Evolutionary conservation across 129 eudicot species (phyloP), one percentile per base, ranked within the genome.

Genomic region (Oenanthe sinensis): DNA sequence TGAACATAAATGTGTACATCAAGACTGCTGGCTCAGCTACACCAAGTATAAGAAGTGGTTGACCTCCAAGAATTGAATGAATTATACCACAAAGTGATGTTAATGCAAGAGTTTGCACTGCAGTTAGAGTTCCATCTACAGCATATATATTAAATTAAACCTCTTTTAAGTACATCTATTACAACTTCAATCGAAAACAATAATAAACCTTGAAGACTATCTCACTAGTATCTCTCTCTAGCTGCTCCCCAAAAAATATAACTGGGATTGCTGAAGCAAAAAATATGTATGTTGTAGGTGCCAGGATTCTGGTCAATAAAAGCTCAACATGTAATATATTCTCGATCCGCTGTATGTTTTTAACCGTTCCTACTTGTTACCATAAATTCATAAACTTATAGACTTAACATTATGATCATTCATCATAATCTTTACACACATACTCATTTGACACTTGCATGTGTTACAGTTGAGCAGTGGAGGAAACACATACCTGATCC

Each of bases 231-330:
- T 84, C 90, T 86, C 98, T 86, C 82, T 95, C 97, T 68, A 95
- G 91, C 76, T 95, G 98, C 81, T 91, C 98, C 60, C 98, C 98
- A 52, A 95, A 95, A 71, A 97, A 95, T 87, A 95, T 95, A 74
- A 95, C 98, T 39, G 98, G 98, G 81, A 95, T 95, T 55, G 97
- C 96, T 49, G 98, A 95, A 82, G 98, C 97, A 86, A 95, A 95
- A 87, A 95, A 95, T 82, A 95, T 90, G 70, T 95, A 94, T 43
- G 98, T 94, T 50, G 97, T 94, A 84, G 98, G 98, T 85, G 98
- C 98, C 79, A 94, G 84, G 58, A 94, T 91, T 89, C 98, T 94
- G 84, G 68, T 71, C 80, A 87, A 50, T n/a, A 81, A 74, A 77
- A 75, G 16, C 39, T 54, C 71, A 65, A 47, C 67, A 39, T 42